Base-by-base conservation (phyloP, 305 asterid genomes). In the Solanum hybrid region DNA sequence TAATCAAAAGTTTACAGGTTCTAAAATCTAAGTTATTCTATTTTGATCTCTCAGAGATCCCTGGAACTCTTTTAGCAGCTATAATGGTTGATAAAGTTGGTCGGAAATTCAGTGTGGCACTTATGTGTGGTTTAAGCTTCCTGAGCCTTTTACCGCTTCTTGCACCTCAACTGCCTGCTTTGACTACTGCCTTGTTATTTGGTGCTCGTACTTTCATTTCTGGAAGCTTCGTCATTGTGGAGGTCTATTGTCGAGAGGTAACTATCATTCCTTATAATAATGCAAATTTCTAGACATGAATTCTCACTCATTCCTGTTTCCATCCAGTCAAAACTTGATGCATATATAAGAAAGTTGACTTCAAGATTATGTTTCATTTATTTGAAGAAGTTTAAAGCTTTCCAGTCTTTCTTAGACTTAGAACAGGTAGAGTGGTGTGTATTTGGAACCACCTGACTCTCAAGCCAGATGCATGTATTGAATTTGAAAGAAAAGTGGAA, bases 201-300 rank as follows among this genome's bases (percentile, higher is more conserved):
- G 97, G 97, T 26, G 96, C 97, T 24, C 96, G 96, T 27, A 93
- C 95, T 97, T 94, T 86, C 91, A 76, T 95, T 83, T 93, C 36
- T 9, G 98, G 96, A 76, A 93, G 92, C 89, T 96, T 87, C 90
- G 92, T 94, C 9, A 90, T 95, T 39, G 94, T 96, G 51, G 92
- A 94, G 36, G 88, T 95, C 87, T 96, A 95, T 91, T 93, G 95
- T 89, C 96, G 97, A 72, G 97, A 96, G 98, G 98, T 95, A 92
- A 91, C 79, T 37, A 85, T 32, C 89, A 76, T 10, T 73, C 87
- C 39, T 15, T 36, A 5, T n/a, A 15, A 20, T 79, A n/a, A 79
- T 36, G 57, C 85, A 79, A 36, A 36, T 79, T 79, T 75, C 3
- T 51, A 26, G 87, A 36, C 86, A 24, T 10, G 45, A 57, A 85